Percentiles rank a stretch among this genome's conserved stretches.
phyloP scores from a whole-genome alignment of 805 yeast genomes.

The Isabelozyma heimii region DNA sequence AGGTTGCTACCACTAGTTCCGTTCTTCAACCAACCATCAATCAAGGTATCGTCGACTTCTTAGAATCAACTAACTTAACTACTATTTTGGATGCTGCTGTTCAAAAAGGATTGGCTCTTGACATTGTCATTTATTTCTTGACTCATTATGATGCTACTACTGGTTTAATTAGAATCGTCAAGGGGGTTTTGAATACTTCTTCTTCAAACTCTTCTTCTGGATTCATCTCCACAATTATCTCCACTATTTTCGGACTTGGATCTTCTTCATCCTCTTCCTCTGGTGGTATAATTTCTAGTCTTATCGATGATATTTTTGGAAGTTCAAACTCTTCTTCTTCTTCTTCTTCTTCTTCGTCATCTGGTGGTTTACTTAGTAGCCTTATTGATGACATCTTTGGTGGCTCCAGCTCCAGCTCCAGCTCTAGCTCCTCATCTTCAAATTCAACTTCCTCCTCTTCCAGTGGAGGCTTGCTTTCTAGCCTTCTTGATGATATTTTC shows the following conservation, averaged over 20 bases:
- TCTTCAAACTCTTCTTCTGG: not conserved
- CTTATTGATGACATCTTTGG: not conserved
- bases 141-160: not conserved
- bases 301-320: not conserved
- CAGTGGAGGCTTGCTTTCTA: not conserved
- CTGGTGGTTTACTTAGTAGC: not conserved
- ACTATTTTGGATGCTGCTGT: conserved; percentile 21
- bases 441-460: not conserved
- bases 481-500: not conserved
- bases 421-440: not conserved
- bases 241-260: too few species aligned
- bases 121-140: conserved; percentile 16
- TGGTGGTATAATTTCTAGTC: not conserved
- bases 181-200: not conserved
- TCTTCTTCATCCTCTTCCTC: not conserved
- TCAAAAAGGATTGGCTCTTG: conserved; percentile 23
- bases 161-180: not conserved
- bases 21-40: conserved; percentile 24
- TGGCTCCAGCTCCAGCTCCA: not conserved
- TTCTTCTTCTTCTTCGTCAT: not conserved
- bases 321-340: not conserved
- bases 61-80: conserved; percentile 17
- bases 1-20: conserved; percentile 16
- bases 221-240: not conserved
- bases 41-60: conserved; percentile 19